Conservation (phyloP, 2,329 filamentous ascomycete genomes). For the Cercospora sp. region DNA sequence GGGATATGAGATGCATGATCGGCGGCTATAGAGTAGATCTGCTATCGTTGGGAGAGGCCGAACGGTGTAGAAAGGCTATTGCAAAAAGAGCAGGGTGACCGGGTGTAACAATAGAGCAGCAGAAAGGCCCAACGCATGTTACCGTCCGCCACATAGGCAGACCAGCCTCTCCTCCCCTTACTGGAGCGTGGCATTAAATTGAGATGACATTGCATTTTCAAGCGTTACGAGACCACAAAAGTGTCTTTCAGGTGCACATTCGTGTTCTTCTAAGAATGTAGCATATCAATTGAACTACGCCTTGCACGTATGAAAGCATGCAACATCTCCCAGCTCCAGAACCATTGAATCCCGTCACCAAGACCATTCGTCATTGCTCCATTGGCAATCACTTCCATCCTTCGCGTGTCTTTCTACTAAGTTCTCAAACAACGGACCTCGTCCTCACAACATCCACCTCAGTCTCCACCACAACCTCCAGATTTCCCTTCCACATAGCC, state of each 20-base stretch:
- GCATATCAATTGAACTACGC: neutral
- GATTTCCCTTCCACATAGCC: neutral
- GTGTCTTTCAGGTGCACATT: too few species aligned
- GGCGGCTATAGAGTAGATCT: neutral
- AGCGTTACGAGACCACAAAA: too few species aligned
- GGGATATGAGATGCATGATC: neutral
- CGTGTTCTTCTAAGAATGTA: neutral
- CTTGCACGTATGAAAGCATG: neutral
- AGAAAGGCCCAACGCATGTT: neutral
- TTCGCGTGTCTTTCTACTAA: neutral
- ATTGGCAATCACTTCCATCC: too few species aligned
- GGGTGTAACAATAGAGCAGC: neutral
- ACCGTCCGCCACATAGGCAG: neutral
- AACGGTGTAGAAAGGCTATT: neutral
- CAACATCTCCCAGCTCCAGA: neutral
- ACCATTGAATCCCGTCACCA: neutral
- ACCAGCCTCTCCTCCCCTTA: neutral
- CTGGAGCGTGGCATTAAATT: neutral
- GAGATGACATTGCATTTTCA: neutral
- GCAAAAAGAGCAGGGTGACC: neutral
- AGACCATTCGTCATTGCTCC: too few species aligned
- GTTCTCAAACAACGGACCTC: neutral
- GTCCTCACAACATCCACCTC: neutral
- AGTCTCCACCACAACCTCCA: neutral
- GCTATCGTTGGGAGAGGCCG: neutral